Base-by-base conservation (phyloP, 2,329 filamentous ascomycete genomes). In the Scedosporium aurantiacum region DNA sequence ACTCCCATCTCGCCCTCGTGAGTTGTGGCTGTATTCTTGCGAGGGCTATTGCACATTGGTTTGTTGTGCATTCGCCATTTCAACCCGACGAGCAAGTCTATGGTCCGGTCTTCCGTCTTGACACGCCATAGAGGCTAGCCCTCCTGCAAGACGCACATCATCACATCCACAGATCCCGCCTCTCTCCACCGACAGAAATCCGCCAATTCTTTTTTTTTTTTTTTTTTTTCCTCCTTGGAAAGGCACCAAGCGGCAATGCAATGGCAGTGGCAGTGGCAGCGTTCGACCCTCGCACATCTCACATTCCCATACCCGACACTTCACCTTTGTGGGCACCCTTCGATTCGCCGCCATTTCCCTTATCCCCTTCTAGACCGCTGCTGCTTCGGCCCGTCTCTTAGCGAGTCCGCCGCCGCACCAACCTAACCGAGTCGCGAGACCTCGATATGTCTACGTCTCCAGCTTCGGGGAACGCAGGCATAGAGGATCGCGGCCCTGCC, bases 401-500 rank as follows among this genome's bases (percentile, higher is more conserved):
- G 43, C 43, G 43, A 47, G 43, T 16, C 43, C 18, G 43, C 40
- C 25, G 25, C 43, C 43, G 43, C 43, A 21, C 16, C 43, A 18
- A 23, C 50, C 23, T 14, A 54, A 28, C 50, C 18, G 18, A 54
- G 50, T 27, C 18, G 18, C 23, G 50, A 23, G 18, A 32, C 25
- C 60, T 40, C 37, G 60, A 61, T 32, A 61, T 61, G 60, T 57
- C 60, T 57, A 57, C 60, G 16, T 40, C 27, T 7, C 27, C 12
- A 16, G 55, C 56, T 57, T n/a, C 28, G 52, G 41, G 28, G 25
- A 14, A 57, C 47, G 60, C 10, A 28, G 52, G 18, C 40, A 32
- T 77, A 57, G 75, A 76, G 52, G 76, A 84, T 70, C 80, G 82
- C 45, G 82, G 83, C 23, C 80, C 81, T 61, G 75, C 79, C 43